Evolutionary conservation across 208 protist species (phyloP).

Genomic region (Acanthamoeba sp.): DNA sequence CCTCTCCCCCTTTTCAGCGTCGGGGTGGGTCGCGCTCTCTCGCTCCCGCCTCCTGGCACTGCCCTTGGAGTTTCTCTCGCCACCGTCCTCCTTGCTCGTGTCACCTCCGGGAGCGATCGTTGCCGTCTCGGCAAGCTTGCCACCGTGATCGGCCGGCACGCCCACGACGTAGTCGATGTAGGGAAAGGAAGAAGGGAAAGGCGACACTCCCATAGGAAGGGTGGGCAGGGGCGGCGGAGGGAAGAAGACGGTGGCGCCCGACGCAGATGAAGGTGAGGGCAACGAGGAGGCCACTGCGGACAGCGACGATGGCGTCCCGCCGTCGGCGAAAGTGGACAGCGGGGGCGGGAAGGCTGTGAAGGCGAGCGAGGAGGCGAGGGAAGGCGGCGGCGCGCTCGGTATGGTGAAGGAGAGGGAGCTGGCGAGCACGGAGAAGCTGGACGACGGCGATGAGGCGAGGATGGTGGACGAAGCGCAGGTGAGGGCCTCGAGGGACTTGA

Average conservation of each 20-base stretch:
- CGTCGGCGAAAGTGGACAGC: background rate
- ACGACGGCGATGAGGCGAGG: background rate
- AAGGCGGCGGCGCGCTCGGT: background rate
- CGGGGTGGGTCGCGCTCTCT: background rate
- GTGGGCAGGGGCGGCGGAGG: conserved; percentile 11
- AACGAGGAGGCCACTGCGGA: background rate
- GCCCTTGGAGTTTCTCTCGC: background rate
- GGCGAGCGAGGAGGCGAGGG: conserved; percentile 13
- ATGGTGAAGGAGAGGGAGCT: conserved; percentile 51
- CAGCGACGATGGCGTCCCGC: background rate
- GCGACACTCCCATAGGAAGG: background rate
- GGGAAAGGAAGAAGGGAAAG: background rate
- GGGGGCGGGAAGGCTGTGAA: conserved; percentile 22
- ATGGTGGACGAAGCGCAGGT: background rate
- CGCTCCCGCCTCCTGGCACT: background rate
- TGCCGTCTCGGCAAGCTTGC: background rate
- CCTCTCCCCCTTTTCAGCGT: background rate
- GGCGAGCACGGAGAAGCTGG: background rate
- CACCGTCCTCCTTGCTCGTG: background rate
- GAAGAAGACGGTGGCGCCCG: conserved; percentile 10
- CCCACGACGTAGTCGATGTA: conserved; percentile 24
- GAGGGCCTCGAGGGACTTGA: conserved; percentile 42
- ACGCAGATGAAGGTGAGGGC: background rate
- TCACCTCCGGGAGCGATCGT: background rate
- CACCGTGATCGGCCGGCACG: background rate